These are phyloP conservation scores for Pythium myriotylum DNA, from an alignment of 352 stramenopile genomes.

Conservation along the genomic window DNA sequence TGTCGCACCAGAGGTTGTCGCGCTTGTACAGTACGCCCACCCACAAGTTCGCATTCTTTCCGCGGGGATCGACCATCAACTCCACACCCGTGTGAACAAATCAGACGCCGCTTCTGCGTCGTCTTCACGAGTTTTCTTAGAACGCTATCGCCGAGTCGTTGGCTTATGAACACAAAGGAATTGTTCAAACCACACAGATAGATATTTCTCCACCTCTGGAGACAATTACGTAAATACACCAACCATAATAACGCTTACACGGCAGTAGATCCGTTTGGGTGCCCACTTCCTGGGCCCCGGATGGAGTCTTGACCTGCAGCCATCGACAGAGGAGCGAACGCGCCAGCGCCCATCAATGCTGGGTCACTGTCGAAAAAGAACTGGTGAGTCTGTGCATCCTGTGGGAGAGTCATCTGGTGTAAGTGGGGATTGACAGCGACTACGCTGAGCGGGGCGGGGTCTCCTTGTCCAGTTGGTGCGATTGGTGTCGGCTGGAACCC, in stretches of 20 bases:
- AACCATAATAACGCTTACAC: no score
- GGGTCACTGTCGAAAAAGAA: conserved; percentile 15
- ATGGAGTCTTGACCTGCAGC: no score
- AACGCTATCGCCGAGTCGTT: not conserved
- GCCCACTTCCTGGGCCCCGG: not conserved
- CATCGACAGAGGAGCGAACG: not conserved
- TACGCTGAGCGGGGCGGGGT: no score
- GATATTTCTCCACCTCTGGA: no score
- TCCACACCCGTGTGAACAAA: conserved; percentile 19
- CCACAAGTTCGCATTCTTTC: conserved; percentile 32
- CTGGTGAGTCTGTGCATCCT: conserved; percentile 15
- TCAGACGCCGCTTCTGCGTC: conserved; percentile 10
- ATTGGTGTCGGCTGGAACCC: conserved; percentile 18
- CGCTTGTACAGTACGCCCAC: conserved; percentile 31
- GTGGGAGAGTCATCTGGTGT: no score
- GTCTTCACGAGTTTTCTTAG: not conserved
- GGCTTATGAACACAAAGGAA: not conserved
- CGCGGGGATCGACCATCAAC: conserved; percentile 15
- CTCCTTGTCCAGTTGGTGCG: no score
- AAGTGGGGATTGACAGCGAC: no score
- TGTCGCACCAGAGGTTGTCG: conserved; percentile 33
- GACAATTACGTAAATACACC: no score
- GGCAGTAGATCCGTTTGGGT: not conserved
- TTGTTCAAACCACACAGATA: not conserved
- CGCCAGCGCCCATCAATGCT: not conserved